These are phyloP conservation scores for Pyrenochaeta sp. DNA, from an alignment of 2,329 filamentous ascomycete genomes.

Conservation along the genomic window DNA sequence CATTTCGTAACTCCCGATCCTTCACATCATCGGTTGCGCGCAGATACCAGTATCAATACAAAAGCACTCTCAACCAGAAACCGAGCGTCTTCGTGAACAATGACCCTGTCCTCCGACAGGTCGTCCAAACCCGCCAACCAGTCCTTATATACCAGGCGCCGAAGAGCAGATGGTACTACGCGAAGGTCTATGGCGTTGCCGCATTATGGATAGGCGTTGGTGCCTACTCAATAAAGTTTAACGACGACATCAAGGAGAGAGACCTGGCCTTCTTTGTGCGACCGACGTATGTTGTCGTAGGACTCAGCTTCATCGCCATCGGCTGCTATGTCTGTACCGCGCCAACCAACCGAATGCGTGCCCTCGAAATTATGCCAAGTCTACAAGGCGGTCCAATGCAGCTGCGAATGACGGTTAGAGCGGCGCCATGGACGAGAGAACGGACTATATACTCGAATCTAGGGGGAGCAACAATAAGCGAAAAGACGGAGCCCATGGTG, in stretches of 20 bases:
- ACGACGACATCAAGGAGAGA: constrained; percentile 40
- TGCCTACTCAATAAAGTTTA: constrained; percentile 41
- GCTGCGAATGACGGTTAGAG: constrained; percentile 39
- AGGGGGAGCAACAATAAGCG: constrained; percentile 38
- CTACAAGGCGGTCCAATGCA: constrained; percentile 39
- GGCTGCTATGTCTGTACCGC: constrained; percentile 43
- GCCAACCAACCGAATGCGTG: constrained; percentile 40
- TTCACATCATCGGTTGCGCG: constrained; percentile 37
- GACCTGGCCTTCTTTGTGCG: constrained; percentile 44
- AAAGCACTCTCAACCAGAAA: constrained; percentile 9
- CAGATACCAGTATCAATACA: constrained; percentile 31
- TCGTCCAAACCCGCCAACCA: constrained; percentile 39
- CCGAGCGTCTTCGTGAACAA: constrained; percentile 27
- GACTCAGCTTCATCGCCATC: constrained; percentile 37
- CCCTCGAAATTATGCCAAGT: constrained; percentile 42
- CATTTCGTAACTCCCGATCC: constrained; percentile 21
- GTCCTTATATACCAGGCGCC: constrained; percentile 47
- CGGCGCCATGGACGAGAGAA: constrained; percentile 37
- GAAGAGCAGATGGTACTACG: constrained; percentile 34
- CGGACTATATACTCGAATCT: constrained; percentile 39
- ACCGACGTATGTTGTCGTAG: constrained; percentile 45
- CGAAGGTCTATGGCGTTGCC: constrained; percentile 39
- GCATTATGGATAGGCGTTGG: constrained; percentile 36
- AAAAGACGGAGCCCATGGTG: constrained; percentile 44
- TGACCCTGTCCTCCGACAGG: constrained; percentile 46